phyloP scores from a whole-genome alignment of 495 filamentous ascomycete species.

The Amorphotheca resinae region DNA sequence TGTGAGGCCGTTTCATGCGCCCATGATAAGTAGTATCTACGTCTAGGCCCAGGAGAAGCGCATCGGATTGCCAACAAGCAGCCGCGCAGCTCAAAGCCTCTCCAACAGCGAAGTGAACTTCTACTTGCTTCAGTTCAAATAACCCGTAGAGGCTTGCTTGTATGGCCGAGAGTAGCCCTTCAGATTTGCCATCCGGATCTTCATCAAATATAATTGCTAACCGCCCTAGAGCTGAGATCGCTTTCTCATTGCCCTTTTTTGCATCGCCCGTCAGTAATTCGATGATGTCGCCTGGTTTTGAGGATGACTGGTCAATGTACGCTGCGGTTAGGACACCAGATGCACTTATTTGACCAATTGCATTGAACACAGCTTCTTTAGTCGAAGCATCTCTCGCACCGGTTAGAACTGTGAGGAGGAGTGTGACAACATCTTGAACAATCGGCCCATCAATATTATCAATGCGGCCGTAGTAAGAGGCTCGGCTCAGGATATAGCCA shows the following conservation, averaged over 20 bases:
- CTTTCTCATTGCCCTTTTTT: conserved; percentile 69
- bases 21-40: conserved; percentile 25
- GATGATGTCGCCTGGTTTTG: conserved; percentile 28
- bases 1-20: conserved; percentile 28
- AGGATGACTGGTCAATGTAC: conserved; percentile 13
- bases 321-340: conserved; percentile 39
- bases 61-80: conserved; percentile 59
- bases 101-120: conserved; percentile 79
- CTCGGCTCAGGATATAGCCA: conserved; percentile 40
- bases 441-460: conserved; percentile 3
- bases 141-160: conserved; percentile 54
- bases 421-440: conserved; percentile 6
- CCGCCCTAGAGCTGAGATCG: conserved; percentile 64
- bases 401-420: conserved; percentile 11
- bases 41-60: conserved; percentile 37
- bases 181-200: conserved; percentile 20
- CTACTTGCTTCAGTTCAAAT: conserved; percentile 71
- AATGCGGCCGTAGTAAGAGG: conserved; percentile 31
- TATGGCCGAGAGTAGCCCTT: conserved; percentile 24
- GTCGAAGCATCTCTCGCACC: conserved; percentile 19
- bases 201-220: conserved; percentile 40
- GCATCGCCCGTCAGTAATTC: conserved; percentile 50
- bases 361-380: conserved; percentile 41
- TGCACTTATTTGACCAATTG: conserved; percentile 64
- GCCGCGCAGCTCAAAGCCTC: conserved; percentile 70